Base-by-base conservation (phyloP, 164 flowering plant species). In the Magnolia kwangsiensis region DNA sequence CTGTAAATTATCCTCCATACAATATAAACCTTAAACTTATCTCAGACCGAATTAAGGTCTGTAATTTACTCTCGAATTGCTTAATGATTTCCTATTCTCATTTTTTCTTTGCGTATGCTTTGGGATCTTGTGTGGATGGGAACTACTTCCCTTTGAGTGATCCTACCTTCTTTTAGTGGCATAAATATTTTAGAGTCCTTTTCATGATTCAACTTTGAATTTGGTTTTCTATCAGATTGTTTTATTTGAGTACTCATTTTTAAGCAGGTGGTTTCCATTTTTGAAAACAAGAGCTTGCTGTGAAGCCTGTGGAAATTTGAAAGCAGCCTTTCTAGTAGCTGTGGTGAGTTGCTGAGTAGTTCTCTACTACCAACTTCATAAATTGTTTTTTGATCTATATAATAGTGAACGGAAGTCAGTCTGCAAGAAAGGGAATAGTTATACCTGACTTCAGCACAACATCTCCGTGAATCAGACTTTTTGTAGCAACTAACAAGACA, bases 291-390 rank as follows among this genome's bases (percentile, higher is more conserved):
- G 82, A 74, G 99, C 99, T 80, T 96, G 99, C 76, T 94, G 99
- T 84, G 98, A 88, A 84, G 97, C 97, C 50, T 96, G 99, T 81
- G 99, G 90, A 78, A 94, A 94, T 85, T 89, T 96, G 63, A 94
- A 94, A 80, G 99, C 98, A 75, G 99, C 99, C 67, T 96, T 96
- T 84, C 84, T 96, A 78, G 81, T 94, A 74, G 96, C 99, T 58
- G 97, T 96, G 91, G 99, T 96, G 80, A 87, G 96, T 68, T 55
- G 78, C 67, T 64, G 3, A 19, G 7, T 29, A 23, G 50, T 24
- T 9, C 51, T 70, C 18, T 16, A 8, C 18, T 55, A 13, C 18
- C 18, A 55, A 55, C 61, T 55, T 55, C 61, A 55, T 55, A 55
- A 55, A 11, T 55, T 9, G 61, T 7, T 55, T 55, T 55, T 55